Evolutionary conservation across 176 grass and related monocot species (phyloP), one percentile per base, ranked within the genome.

Genomic region (Triticum turgidum): DNA sequence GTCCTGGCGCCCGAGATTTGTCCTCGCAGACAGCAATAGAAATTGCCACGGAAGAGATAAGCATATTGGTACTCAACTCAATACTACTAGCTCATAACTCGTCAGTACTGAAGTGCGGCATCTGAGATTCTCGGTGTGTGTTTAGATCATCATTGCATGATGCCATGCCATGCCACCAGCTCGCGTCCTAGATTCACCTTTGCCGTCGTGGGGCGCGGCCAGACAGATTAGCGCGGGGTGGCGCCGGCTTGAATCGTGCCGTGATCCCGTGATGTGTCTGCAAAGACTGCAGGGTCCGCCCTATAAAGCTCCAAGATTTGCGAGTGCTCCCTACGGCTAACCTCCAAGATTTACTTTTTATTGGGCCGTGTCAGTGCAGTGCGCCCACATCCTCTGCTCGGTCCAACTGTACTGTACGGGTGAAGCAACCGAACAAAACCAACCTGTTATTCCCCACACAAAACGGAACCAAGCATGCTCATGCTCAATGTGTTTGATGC

Each of bases 301-400:
- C 56, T 84, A 58, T 25, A 45, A 84, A 59, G 37, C 44, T 49
- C 61, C 27, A 0, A 54, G 73, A 54, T 76, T 11, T 76, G 33
- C 27, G 20, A 75, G 42, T 73, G 39, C 38, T 5, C n/a, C 21
- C 41, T 2, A 18, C 51, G 5, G 51, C 51, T 18, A 76, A 52
- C 13, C 73, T 76, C 73, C 45, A 4, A 69, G 80, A 69, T 82
- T 37, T 82, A 82, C 47, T 70, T 70, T 69, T 70, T 69, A 38
- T 76, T 76, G 44, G 21, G 9, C 17, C 63, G 42, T n/a, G 56
- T 59, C 56, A 59, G 56, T 21, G 65, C 52, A 56, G 52, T n/a
- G 65, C 33, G 63, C 44, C 45, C 79, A 81, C 65, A 24, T 14
- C 52, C 42, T 84, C 29, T 67, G 62, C 17, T 35, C 6, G 27